These are phyloP conservation scores for Phycomyces blakesleeanus DNA, from an alignment of 192 early-diverging fungal species.

Conservation along the genomic window DNA sequence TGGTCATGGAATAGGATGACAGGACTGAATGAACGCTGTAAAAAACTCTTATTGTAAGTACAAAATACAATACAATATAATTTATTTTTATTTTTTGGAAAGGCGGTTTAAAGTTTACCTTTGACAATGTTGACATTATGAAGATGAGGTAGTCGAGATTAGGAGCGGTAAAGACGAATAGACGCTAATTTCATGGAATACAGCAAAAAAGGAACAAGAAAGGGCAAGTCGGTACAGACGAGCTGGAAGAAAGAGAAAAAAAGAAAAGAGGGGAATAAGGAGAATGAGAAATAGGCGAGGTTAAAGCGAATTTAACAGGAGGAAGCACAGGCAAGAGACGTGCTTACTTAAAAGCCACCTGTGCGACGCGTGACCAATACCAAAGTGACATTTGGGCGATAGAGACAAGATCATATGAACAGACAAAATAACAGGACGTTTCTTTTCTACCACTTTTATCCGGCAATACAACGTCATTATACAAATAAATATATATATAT, in stretches of 20 bases:
- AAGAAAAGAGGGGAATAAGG: not conserved
- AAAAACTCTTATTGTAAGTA: not conserved
- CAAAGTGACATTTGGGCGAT: not conserved
- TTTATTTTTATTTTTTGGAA: not conserved
- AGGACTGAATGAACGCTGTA: slow-evolving; percentile 27
- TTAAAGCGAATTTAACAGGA: not conserved
- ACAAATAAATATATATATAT: no score
- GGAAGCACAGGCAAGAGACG: not conserved
- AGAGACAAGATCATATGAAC: not conserved
- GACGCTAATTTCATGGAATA: not conserved
- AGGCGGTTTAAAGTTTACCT: no score
- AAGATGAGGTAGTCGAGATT: not conserved
- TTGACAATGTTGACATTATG: slow-evolving; percentile 1
- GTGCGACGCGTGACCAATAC: slow-evolving; percentile 18
- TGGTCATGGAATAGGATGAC: slow-evolving; percentile 38
- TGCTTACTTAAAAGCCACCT: slow-evolving; percentile 11
- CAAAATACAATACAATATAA: slow-evolving; percentile 13
- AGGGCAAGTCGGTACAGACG: not conserved
- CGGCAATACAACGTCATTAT: no score
- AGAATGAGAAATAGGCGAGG: not conserved
- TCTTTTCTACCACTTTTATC: no score
- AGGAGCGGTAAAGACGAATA: slow-evolving; percentile 2
- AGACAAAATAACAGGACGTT: not conserved
- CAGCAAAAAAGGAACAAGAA: slow-evolving; percentile 3
- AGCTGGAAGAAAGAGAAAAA: not conserved